Base-by-base conservation (phyloP, 1,284 basidiomycete genomes). In the Leccinum griseonigrum region DNA sequence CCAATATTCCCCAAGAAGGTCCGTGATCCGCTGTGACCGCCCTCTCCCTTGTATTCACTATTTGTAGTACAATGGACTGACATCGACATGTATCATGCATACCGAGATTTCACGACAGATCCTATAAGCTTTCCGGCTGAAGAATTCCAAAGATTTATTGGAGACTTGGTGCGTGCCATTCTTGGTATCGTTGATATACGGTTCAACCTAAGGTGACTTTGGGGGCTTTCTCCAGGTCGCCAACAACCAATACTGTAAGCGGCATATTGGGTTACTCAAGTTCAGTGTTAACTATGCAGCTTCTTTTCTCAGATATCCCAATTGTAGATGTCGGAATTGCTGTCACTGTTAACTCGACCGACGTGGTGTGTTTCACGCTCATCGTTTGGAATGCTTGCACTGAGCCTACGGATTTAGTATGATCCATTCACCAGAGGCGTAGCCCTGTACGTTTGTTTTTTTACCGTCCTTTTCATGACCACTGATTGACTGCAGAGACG, bases 61-160 rank as follows among this genome's bases (percentile, higher is more conserved):
- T 32, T 54, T 22, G 18, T 14, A 54, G 54, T 54, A 1, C 54
- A 54, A 54, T 54, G 54, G 54, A 90, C 87, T 68, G 90, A 91
- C 66, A 90, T 91, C 63, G 90, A 92, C 74, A 67, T 90, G 59
- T 89, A 87, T 66, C 83, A 88, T 64, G 81, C 83, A 29, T 77
- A 82, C 54, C 81, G 88, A 8, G 87, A 89, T 72, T 90, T 91
- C 66, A 90, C 88, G 5, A 77, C 83, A 11, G 87, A 90, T 69
- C 87, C 87, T 13, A 78, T 84, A 28, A 81, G 79, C 32, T 91
- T 85, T 76, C 85, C 87, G 4, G 75, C 70, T 8, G 79, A 83
- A 11, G 84, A 90, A 63, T 76, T 90, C 64, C 75, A 77, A n/a
- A 71, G 70, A 13, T 90, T 92, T 69, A 86, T 88, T 61, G 72